Evolutionary conservation across 192 early-diverging fungal species (phyloP), one percentile per base, ranked within the genome.

Genomic region (Backusella westeae): DNA sequence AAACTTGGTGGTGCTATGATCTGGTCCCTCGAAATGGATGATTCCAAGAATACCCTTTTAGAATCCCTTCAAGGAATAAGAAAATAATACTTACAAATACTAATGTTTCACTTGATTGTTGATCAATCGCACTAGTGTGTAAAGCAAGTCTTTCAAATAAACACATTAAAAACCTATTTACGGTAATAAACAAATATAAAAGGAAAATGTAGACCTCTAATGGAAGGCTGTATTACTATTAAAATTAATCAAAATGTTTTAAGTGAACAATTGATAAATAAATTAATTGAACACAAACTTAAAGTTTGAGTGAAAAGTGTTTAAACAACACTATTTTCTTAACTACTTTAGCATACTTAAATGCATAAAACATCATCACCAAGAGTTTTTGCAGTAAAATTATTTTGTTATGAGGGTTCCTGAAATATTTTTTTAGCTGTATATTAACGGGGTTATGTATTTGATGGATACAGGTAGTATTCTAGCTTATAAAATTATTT

Each of bases 1-100:
- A 69, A 78, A 17, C 77, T 92, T 44, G 90, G 87, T 71, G 91
- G 91, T 12, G 80, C 88, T 23, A 90, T 92, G 90, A 84, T 91
- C 74, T 92, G 91, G 91, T 78, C 77, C 17, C 67, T 82, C 19
- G 81, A 82, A 52, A 82, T 82, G 81, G 68, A 69, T 36, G 68
- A 69, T 41, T 23, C 34, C 19, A 69, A 39, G 17, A 36, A 39
- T 69, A 39, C 35, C 21, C 35, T 69, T 23, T 69, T 69, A 69
- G 34, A 69, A 12, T 35, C 68, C 10, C n/a, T 69, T 23, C 68
- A 69, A 69, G 34, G 68, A 23, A 9, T 69, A n/a, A 35, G 68
- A 39, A 35, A 23, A 5, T 69, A 69, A 21, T 38, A 23, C 36
- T 19, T 49, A 49, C 4, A 29, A 63, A 14, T 26, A 63, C 56